A percentile compares a stretch with the other conserved stretches of the same genome.
Conservation (phyloP, 768 basidiomycete species). For the Lactarius vividus region DNA sequence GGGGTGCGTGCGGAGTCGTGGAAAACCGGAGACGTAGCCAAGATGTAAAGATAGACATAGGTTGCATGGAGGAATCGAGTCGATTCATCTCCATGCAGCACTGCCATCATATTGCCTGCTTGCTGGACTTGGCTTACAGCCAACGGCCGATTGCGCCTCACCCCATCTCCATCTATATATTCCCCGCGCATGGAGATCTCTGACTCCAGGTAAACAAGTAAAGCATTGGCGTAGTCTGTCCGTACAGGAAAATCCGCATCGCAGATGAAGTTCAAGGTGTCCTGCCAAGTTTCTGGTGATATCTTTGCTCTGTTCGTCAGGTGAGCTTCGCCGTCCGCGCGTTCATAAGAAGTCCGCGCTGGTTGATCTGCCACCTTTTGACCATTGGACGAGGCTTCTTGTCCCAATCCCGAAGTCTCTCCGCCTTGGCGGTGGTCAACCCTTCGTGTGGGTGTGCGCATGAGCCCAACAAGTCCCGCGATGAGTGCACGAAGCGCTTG, state of each 20-base stretch:
- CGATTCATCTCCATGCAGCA: conserved; percentile 58
- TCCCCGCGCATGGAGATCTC: conserved; percentile 72
- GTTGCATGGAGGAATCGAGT: conserved; percentile 75
- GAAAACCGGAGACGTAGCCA: conserved; percentile 69
- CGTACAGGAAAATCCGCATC: conserved; percentile 77
- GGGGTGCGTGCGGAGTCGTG: conserved; percentile 40
- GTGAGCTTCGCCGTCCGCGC: conserved; percentile 34
- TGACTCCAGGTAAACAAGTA: conserved; percentile 72
- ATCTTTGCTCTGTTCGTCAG: conserved; percentile 62
- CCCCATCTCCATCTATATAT: conserved; percentile 44
- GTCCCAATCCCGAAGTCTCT: conserved; percentile 17
- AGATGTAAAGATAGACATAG: conserved; percentile 76
- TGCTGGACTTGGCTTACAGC: conserved; percentile 52
- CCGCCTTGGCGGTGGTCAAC: conserved; percentile 4
- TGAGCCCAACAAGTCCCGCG: conserved; percentile 65
- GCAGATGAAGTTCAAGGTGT: conserved; percentile 81
- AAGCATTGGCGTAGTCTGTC: conserved; percentile 66
- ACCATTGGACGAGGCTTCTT: conserved; percentile 21
- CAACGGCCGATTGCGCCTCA: conserved; percentile 45
- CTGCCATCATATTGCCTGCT: conserved; percentile 43
- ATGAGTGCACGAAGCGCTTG: conserved; percentile 71
- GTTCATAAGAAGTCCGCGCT: conserved; percentile 18
- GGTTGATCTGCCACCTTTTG: conserved; percentile 10
- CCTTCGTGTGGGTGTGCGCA: conserved; percentile 49
- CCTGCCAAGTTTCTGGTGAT: conserved; percentile 86